Base-by-base conservation (phyloP, 2,329 filamentous ascomycete genomes). In the Alternaria rosae region DNA sequence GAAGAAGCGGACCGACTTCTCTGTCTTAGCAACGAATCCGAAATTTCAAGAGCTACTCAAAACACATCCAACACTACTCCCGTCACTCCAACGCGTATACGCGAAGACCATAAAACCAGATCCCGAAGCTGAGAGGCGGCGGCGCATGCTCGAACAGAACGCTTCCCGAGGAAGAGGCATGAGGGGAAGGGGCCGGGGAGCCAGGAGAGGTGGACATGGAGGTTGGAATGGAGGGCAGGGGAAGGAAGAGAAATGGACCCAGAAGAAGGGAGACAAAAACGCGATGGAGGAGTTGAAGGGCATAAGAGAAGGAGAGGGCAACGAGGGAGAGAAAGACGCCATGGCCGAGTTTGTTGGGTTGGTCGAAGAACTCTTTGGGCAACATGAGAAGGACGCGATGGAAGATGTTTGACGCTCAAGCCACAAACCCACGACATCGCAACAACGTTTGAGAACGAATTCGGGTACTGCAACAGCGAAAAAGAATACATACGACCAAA, bases 281-380 rank as follows among this genome's bases (percentile, higher is more conserved):
- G 76, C 70, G 25, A 68, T 75, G 70, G 71, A 65, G 41, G 57
- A 74, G 60, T 53, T 77, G 54, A 72, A 69, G 57, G 62, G 64
- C 2, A 67, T 73, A 28, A 66, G 75, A 13, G 66, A 73, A 7
- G 76, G 71, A 17, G 68, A 65, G 17, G 69, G 70, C 6, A 75
- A 72, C 2, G 71, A 73, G 15, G 71, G 74, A 45, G 73, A 76
- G 57, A 73, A 77, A 26, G 79, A 81, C 32, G 81, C 76, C 1
- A 74, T 84, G 70, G 69, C 65, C 6, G 80, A 82, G 48, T 84
- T 83, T 67, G 76, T 75, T 44, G 61, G 57, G 26, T 61, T 77
- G 30, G 66, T 77, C 6, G 67, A 70, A 25, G 71, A 76, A 48
- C 62, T 67, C 0, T 73, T 76, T 53, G 69, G 62, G 35, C 21